Evolutionary conservation across 768 basidiomycete genomes (phyloP), one percentile per base, ranked within the genome.

Genomic region (Rhodotorula paludigena): DNA sequence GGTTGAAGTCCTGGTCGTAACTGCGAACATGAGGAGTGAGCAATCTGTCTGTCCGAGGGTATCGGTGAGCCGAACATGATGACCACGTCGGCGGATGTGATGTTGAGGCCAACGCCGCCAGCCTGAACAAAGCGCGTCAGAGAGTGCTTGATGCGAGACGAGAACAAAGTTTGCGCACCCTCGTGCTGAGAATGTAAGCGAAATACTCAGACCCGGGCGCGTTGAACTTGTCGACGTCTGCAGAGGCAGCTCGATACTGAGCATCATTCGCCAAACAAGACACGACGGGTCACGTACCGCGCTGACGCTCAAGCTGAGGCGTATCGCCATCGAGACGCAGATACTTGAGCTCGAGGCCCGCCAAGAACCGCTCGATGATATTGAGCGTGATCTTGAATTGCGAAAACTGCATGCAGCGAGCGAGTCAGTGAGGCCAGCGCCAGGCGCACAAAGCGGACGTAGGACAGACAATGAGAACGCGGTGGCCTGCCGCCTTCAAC

Each of bases 381-480:
- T 97, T 92, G 87, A 99, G 86, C 20, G 92, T 96, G 92, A 98
- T 94, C 79, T 98, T 93, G 86, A 97, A 98, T 79, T 98, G 73
- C 1, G 71, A 68, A 60, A 76, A 76, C 69, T 71, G 64, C 48
- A n/a, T 8, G 20, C 10, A 44, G 39, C 20, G 30, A 36, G 1
- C 0, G n/a, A 7, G 48, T 36, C 1, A 28, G 39, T 21, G 5
- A 2, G 23, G 8, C 0, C 30, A 20, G 16, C 7, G n/a, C 12
- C 3, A 32, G n/a, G 28, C 6, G 11, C 11, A 21, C 4, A 23
- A 0, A 42, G 2, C 4, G 3, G 12, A 64, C 70, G 44, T n/a
- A n/a, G n/a, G n/a, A n/a, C n/a, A n/a, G 4, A 71, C 70, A 28
- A 99, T 84, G 73, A 99, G 80, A 18, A 97, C 91, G 51, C 92